Evolutionary conservation across 495 filamentous ascomycete species (phyloP), one percentile per base, ranked within the genome.

Genomic region (Evernia prunastri): DNA sequence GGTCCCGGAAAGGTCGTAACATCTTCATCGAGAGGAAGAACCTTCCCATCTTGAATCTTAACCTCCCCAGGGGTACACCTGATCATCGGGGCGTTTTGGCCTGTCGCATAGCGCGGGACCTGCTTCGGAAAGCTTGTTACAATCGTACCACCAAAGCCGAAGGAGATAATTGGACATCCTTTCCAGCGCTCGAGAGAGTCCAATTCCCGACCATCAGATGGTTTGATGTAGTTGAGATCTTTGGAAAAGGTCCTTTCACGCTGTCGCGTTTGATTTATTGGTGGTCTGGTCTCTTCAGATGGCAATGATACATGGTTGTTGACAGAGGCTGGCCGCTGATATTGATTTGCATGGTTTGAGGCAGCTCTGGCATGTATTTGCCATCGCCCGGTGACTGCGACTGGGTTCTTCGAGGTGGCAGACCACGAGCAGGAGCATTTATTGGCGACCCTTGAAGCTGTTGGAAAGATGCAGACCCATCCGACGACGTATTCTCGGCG

Each of bases 121-220:
- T 95, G 86, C 65, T 88, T 89, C 0, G 95, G 95, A 69, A 97
- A 97, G 68, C 85, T 91, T 8, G 90, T 89, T 36, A 92, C 82
- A 31, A 96, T 75, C 5, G 82, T 82, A 13, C 95, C 95, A 53
- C 91, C 93, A 60, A 96, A 87, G 0, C 91, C 92, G 84, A 96
- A 97, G 6, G 82, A 82, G 69, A 97, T 84, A 11, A 96, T 83
- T 0, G 94, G 95, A 20, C 82, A 81, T 11, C 94, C 94, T 75
- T 88, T 89, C 94, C 94, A 99, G 67, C 95, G 82, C 67, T 91
- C 80, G 6, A 97, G 77, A 20, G 84, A 83, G 75, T 99, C 94
- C 13, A 80, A 71, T 63, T 90, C 84, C 29, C 88, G 84, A n/a
- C 89, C 90, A 75, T 97, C 91, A 10, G 80, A 86, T 15, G 94